A percentile compares a stretch with the other conserved stretches of the same genome.
These are phyloP conservation scores for Neonectria coccinea DNA, from an alignment of 2,329 filamentous ascomycete species.

Conservation along the genomic window DNA sequence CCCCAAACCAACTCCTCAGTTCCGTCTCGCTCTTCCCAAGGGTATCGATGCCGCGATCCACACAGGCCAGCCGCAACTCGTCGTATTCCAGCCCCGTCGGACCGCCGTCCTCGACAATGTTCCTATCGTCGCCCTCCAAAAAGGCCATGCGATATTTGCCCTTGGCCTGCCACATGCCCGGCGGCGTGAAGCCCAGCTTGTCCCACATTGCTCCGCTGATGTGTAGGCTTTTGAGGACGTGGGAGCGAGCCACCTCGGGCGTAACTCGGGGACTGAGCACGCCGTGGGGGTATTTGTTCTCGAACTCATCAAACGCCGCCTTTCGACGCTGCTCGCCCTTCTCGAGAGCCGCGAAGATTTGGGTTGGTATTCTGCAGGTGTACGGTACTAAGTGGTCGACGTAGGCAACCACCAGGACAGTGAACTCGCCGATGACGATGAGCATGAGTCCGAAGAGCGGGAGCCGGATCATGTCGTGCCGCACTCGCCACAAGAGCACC, in stretches of 20 bases:
- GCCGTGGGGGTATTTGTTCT: conserved; percentile 50
- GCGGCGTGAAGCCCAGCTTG: conserved; percentile 60
- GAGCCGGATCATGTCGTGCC: conserved; percentile 80
- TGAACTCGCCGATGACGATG: conserved; percentile 85
- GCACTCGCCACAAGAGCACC: conserved; percentile 75
- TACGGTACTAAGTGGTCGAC: conserved; percentile 79
- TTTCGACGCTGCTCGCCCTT: conserved; percentile 65
- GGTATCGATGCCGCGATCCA: conserved; percentile 74
- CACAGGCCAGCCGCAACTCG: conserved; percentile 77
- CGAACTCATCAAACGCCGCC: conserved; percentile 60
- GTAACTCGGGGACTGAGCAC: conserved; percentile 50
- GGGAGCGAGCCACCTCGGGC: conserved; percentile 47
- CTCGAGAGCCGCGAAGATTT: conserved; percentile 70
- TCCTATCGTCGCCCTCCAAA: conserved; percentile 75
- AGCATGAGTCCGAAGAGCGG: conserved; percentile 83
- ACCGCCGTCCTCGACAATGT: conserved; percentile 74
- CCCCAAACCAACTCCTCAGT: conserved; percentile 59
- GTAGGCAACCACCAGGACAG: conserved; percentile 80
- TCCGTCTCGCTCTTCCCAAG: conserved; percentile 68
- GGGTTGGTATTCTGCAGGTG: conserved; percentile 84
- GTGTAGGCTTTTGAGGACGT: conserved; percentile 58
- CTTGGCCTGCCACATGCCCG: conserved; percentile 64
- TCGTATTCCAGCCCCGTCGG: conserved; percentile 64
- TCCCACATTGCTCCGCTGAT: conserved; percentile 64
- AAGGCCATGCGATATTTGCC: conserved; percentile 69